A percentile compares a stretch with the other conserved stretches of the same genome.
Conservation (phyloP, 129 eudicot genomes). For the Lonicera japonica region DNA sequence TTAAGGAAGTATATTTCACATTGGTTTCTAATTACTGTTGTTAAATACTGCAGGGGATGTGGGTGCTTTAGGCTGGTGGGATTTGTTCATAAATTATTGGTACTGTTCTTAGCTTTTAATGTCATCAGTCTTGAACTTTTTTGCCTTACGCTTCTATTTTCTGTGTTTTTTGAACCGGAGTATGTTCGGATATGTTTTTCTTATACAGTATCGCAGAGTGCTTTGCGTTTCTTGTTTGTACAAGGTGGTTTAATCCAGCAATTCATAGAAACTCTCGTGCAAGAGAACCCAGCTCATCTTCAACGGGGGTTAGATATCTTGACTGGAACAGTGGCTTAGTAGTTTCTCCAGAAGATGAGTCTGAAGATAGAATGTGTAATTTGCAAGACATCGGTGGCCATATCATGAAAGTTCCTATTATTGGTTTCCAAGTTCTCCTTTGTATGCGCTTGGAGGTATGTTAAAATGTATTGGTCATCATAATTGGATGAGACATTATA, state of each 20-base stretch:
- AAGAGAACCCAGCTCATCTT: slow-evolving; percentile 66
- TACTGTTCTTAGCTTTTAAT: slow-evolving; percentile 12
- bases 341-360: slow-evolving; percentile 55
- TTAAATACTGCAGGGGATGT: slow-evolving; percentile 58
- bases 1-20: slow-evolving; percentile 3
- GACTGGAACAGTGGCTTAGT: slow-evolving; percentile 84
- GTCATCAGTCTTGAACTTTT: no score
- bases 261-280: slow-evolving; percentile 55
- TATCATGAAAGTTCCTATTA: slow-evolving; percentile 74
- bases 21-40: slow-evolving; percentile 7
- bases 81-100: slow-evolving; percentile 90
- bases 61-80: slow-evolving; percentile 97
- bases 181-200: slow-evolving; percentile 6
- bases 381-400: slow-evolving; percentile 91
- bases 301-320: slow-evolving; percentile 61
- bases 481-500: slow-evolving; percentile 12
- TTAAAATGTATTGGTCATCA: slow-evolving; percentile 7
- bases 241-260: slow-evolving; percentile 90
- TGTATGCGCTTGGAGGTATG: slow-evolving; percentile 87
- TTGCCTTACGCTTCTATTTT: no score
- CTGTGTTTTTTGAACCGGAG: background rate
- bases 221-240: slow-evolving; percentile 94
- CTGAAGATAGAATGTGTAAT: slow-evolving; percentile 53
- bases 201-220: slow-evolving; percentile 85
- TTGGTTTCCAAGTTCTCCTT: slow-evolving; percentile 78